These are phyloP conservation scores for Gonapodya prolifera DNA, from an alignment of 192 early-diverging fungal species.

Conservation along the genomic window DNA sequence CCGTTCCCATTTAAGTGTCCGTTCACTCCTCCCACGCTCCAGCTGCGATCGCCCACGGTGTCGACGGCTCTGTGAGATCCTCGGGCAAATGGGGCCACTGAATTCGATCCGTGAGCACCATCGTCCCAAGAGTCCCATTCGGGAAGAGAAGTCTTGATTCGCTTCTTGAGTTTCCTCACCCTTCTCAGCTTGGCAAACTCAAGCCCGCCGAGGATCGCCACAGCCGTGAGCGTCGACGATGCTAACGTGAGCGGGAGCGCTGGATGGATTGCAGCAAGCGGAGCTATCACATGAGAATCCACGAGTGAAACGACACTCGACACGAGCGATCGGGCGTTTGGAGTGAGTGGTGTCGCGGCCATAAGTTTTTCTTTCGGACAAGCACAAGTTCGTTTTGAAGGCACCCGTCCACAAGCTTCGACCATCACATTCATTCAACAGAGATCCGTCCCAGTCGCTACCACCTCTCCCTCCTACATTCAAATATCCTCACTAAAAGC, in stretches of 20 bases:
- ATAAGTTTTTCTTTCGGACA: neutral
- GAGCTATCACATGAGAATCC: neutral
- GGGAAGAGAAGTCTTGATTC: neutral
- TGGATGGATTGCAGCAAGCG: neutral
- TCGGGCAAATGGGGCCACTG: no score
- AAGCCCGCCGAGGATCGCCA: neutral
- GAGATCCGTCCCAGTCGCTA: neutral
- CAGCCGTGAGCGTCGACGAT: neutral
- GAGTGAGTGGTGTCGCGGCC: no score
- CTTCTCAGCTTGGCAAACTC: neutral
- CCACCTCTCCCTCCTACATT: neutral
- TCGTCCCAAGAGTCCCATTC: no score
- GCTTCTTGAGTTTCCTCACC: neutral
- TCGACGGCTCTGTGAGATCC: no score
- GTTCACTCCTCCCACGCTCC: no score
- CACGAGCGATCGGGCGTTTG: no score
- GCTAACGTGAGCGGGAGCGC: neutral
- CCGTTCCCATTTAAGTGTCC: no score
- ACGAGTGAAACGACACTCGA: neutral
- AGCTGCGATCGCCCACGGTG: no score
- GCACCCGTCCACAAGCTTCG: neutral
- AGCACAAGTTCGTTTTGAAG: neutral
- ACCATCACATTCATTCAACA: neutral
- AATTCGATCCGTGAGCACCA: no score
- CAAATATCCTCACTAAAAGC: neutral